Evolutionary conservation across 257 asterid genomes (phyloP).

Genomic region (Verbena officinalis): DNA sequence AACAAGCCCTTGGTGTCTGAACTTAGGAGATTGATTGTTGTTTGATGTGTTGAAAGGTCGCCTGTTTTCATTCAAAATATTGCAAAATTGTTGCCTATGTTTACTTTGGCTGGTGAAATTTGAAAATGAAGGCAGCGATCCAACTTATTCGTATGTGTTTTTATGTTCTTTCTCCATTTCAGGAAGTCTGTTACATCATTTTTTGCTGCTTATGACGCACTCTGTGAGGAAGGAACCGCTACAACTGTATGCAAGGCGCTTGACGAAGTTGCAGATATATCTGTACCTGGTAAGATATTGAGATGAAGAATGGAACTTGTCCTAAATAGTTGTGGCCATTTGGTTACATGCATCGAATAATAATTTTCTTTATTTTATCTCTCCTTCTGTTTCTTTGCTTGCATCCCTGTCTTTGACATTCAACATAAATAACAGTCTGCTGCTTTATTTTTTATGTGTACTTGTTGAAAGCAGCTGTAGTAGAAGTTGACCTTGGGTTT

Average conservation of each 20-base stretch:
- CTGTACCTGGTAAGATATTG: conserved; percentile 68
- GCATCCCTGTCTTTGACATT: not conserved
- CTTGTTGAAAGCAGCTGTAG: conserved; percentile 11
- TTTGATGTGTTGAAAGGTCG: not conserved
- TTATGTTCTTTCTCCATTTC: conserved; percentile 31
- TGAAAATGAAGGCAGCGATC: not conserved
- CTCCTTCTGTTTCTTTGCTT: not conserved
- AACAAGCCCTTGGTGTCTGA: conserved; percentile 38
- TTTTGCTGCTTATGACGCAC: conserved; percentile 92
- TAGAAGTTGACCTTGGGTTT: conserved; percentile 21
- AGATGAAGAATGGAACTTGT: conserved; percentile 17
- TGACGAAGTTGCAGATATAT: conserved; percentile 89
- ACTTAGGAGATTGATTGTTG: conserved; percentile 8
- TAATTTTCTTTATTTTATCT: conserved; percentile 13
- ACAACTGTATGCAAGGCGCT: conserved; percentile 85
- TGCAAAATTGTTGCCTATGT: not conserved
- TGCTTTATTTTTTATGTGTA: not conserved
- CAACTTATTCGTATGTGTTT: conserved; percentile 21
- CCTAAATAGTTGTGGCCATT: conserved; percentile 1
- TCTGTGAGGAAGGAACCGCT: conserved; percentile 98
- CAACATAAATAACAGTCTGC: not conserved
- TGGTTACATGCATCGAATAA: conserved; percentile 3
- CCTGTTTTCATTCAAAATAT: not conserved
- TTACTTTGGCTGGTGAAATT: conserved; percentile 25
- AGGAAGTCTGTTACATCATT: conserved; percentile 93